A percentile compares a stretch with the other conserved stretches of the same genome.
phyloP scores from a whole-genome alignment of 108 stramenopile species.

The Conticribra weissflogii region DNA sequence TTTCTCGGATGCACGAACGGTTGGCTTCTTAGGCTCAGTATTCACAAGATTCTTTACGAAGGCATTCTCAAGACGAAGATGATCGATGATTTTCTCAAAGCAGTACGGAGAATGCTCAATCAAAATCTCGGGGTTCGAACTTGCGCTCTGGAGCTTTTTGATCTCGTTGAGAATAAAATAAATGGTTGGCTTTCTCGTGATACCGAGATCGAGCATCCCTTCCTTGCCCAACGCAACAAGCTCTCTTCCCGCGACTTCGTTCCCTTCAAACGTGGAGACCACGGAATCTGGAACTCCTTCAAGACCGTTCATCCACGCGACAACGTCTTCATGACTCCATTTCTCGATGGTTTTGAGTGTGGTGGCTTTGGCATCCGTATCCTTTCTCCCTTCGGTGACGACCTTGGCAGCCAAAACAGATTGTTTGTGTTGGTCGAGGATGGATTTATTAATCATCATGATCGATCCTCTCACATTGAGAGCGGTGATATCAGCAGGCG shows the following conservation, averaged over 20 bases:
- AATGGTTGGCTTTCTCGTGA: slow-evolving; percentile 16
- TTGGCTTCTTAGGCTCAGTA: background rate
- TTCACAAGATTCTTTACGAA: background rate
- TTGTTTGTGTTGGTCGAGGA: slow-evolving; percentile 2
- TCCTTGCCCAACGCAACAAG: slow-evolving; percentile 14
- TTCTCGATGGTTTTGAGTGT: slow-evolving; percentile 3
- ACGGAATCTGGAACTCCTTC: slow-evolving; percentile 8
- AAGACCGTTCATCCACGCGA: slow-evolving; percentile 15
- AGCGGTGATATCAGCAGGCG: slow-evolving; percentile 5
- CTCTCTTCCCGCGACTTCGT: slow-evolving; percentile 17
- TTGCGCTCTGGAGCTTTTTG: slow-evolving; percentile 14
- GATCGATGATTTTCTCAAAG: slow-evolving; percentile 13
- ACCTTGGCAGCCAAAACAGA: slow-evolving; percentile 20
- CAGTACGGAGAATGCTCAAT: slow-evolving; percentile 10
- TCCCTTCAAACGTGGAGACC: slow-evolving; percentile 4
- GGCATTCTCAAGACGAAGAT: slow-evolving; percentile 4
- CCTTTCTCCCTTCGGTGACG: background rate
- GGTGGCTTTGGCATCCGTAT: background rate
- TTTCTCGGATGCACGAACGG: slow-evolving; percentile 1
- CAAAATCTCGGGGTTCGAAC: background rate
- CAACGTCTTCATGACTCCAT: slow-evolving; percentile 23
- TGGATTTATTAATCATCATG: slow-evolving; percentile 5
- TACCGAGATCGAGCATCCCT: slow-evolving; percentile 20
- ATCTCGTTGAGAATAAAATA: slow-evolving; percentile 21
- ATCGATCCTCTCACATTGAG: slow-evolving; percentile 24